phyloP scores from a whole-genome alignment of 495 filamentous ascomycete genomes.

The Terfezia claveryi region DNA sequence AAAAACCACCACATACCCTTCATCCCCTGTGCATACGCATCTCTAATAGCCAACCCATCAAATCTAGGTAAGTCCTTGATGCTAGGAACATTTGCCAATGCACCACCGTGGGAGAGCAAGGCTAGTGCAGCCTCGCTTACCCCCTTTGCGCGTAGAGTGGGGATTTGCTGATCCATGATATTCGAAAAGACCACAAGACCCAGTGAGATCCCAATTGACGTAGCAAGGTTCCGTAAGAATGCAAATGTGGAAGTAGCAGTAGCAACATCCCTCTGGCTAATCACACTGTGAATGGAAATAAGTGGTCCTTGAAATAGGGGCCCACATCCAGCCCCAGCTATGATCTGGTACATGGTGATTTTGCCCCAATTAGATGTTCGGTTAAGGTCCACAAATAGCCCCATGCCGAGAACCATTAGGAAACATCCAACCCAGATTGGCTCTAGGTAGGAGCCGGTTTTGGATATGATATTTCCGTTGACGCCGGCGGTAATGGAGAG shows the following conservation, averaged over 20 bases:
- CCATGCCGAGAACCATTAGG: slow-evolving; percentile 40
- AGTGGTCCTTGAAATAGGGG: slow-evolving; percentile 54
- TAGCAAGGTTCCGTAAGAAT: slow-evolving; percentile 52
- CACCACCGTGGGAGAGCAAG: slow-evolving; percentile 3
- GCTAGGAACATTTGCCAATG: slow-evolving; percentile 25
- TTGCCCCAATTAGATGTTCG: slow-evolving; percentile 31
- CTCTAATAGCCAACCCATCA: slow-evolving; percentile 12
- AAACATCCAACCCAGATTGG: slow-evolving; percentile 34
- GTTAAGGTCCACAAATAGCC: slow-evolving; percentile 39
- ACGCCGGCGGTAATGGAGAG: slow-evolving; percentile 42
- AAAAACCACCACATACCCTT: slow-evolving; percentile 30
- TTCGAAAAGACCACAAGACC: slow-evolving; percentile 68
- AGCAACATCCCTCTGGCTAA: slow-evolving; percentile 46
- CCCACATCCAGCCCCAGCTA: slow-evolving; percentile 35
- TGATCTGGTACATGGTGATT: slow-evolving; percentile 32
- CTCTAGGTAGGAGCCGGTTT: slow-evolving; percentile 31
- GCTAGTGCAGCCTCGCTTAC: neutral
- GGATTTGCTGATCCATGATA: slow-evolving; percentile 21
- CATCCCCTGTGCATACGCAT: slow-evolving; percentile 24
- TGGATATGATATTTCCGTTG: slow-evolving; percentile 50
- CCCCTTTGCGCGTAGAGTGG: neutral
- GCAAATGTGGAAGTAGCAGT: slow-evolving; percentile 55
- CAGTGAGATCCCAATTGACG: slow-evolving; percentile 49
- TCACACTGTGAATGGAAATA: slow-evolving; percentile 54
- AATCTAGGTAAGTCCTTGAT: slow-evolving; percentile 19